Evolutionary conservation across 495 filamentous ascomycete species (phyloP).

Genomic region (Letharia lupina): DNA sequence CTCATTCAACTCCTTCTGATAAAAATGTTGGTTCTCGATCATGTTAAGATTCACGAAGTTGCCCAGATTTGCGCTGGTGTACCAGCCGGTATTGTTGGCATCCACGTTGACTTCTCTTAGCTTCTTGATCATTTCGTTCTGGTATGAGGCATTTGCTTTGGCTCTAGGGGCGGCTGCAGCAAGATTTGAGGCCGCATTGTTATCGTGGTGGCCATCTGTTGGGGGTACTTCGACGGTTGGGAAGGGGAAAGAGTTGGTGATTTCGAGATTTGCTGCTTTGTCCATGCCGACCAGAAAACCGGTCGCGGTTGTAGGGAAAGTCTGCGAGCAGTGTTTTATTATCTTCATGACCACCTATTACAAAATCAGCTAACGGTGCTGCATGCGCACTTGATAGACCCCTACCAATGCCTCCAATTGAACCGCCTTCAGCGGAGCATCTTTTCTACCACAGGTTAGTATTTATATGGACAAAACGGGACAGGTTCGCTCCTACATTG

Average conservation of each 20-base stretch:
- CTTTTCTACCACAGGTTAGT: constrained; percentile 37
- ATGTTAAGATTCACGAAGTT: constrained; percentile 93
- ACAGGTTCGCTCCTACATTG: constrained; percentile 12
- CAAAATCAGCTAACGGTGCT: constrained; percentile 26
- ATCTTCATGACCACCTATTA: constrained; percentile 89
- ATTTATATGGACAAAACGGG: not conserved
- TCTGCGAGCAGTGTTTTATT: constrained; percentile 80
- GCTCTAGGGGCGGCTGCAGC: constrained; percentile 84
- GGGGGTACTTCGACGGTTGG: constrained; percentile 69
- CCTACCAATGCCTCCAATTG: constrained; percentile 78
- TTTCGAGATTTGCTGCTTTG: constrained; percentile 66
- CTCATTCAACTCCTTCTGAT: constrained; percentile 89
- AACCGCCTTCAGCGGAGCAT: constrained; percentile 62
- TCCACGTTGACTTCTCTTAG: constrained; percentile 96
- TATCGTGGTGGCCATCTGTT: constrained; percentile 71
- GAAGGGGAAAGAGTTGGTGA: constrained; percentile 94
- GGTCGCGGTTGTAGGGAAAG: constrained; percentile 82
- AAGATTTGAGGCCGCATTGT: constrained; percentile 56
- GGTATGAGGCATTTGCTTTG: constrained; percentile 81
- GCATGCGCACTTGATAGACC: not conserved
- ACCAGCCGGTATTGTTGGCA: constrained; percentile 97
- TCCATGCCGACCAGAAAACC: constrained; percentile 93
- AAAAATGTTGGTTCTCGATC: constrained; percentile 96
- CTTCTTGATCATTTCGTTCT: constrained; percentile 95
- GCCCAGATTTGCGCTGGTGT: constrained; percentile 96